These are phyloP conservation scores for Coemansia sp. DNA, from an alignment of 192 early-diverging fungal species.

Conservation along the genomic window DNA sequence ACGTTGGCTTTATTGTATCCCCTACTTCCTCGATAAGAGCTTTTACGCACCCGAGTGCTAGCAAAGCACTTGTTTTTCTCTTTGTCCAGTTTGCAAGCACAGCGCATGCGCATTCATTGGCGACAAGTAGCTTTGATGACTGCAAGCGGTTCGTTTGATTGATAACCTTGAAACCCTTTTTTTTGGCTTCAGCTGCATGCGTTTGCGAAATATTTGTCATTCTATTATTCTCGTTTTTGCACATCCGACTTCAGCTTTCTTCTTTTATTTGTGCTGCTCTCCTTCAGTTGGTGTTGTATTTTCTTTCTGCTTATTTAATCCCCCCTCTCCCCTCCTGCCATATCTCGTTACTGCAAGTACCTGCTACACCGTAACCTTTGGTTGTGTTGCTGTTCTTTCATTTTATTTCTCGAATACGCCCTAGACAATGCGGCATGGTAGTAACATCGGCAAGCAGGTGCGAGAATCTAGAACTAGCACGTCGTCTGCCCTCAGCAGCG, in stretches of 20 bases:
- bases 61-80: neutral
- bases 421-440: slow-evolving; percentile 1
- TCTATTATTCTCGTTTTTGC: neutral
- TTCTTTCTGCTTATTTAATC: neutral
- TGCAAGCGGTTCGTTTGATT: slow-evolving; percentile 6
- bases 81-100: neutral
- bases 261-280: neutral
- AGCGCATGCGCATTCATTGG: slow-evolving; percentile 1
- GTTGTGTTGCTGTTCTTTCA: neutral
- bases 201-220: neutral
- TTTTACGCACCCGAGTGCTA: neutral
- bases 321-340: neutral
- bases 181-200: neutral
- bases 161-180: neutral
- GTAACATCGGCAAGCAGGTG: slow-evolving; percentile 25
- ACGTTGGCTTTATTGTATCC: neutral
- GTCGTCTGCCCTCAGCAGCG: neutral
- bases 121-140: neutral
- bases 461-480: slow-evolving; percentile 11
- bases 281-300: neutral
- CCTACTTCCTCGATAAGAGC: neutral
- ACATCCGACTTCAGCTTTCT: neutral
- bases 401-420: too few relatives aligned
- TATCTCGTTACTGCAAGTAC: neutral
- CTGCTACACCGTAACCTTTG: too few relatives aligned